Evolutionary conservation across 108 stramenopile genomes (phyloP).

Genomic region (Parmales sp.): DNA sequence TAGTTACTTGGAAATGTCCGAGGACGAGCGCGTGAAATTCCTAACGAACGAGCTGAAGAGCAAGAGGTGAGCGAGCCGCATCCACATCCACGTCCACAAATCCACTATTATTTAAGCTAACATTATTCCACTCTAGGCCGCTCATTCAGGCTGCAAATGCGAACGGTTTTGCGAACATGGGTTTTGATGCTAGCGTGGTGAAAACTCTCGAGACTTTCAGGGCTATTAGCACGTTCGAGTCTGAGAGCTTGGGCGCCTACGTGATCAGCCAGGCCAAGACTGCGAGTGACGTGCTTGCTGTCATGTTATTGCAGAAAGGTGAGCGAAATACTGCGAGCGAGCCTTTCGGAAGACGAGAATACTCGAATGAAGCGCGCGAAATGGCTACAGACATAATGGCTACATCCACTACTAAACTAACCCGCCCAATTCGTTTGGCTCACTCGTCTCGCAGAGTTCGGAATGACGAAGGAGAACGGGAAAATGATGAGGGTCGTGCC

Average conservation of each 20-base stretch:
- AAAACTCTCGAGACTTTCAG: slow-evolving; percentile 65
- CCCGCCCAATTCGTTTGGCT: too few relatives aligned
- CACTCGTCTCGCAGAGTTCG: too few relatives aligned
- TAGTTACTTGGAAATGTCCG: slow-evolving; percentile 79
- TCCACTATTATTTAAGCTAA: too few relatives aligned
- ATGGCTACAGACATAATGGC: too few relatives aligned
- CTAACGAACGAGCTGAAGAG: slow-evolving; percentile 69
- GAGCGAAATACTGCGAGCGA: too few relatives aligned
- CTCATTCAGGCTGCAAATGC: slow-evolving; percentile 65
- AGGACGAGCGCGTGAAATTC: slow-evolving; percentile 79
- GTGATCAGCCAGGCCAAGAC: slow-evolving; percentile 88
- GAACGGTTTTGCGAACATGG: slow-evolving; percentile 46
- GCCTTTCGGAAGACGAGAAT: too few relatives aligned
- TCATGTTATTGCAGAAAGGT: slow-evolving; percentile 75
- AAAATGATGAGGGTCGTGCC: slow-evolving; percentile 87
- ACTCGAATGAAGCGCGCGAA: too few relatives aligned
- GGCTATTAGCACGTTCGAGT: slow-evolving; percentile 60
- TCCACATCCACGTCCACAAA: too few relatives aligned
- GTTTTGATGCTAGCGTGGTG: slow-evolving; percentile 48
- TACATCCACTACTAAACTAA: too few relatives aligned
- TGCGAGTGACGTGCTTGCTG: slow-evolving; percentile 86
- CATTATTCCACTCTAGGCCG: slow-evolving; percentile 26
- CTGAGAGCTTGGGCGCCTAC: slow-evolving; percentile 80
- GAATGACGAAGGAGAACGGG: slow-evolving; percentile 44
- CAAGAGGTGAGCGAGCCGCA: too few relatives aligned